A percentile compares a stretch with the other conserved stretches of the same genome.
Conservation (phyloP, 2,329 filamentous ascomycete genomes). For the Pezicula carpinea region DNA sequence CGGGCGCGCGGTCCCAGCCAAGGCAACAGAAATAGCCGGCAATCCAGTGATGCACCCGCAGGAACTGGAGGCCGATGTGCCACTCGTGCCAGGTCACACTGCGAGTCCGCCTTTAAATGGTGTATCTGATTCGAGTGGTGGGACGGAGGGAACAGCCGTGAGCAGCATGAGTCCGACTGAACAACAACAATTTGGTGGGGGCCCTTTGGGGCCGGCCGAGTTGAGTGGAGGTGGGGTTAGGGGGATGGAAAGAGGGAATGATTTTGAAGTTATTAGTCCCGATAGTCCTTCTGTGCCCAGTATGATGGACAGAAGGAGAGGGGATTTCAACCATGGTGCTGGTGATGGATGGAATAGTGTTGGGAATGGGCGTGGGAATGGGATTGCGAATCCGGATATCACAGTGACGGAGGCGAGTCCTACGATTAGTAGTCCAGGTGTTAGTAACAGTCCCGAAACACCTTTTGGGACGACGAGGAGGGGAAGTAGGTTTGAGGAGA, state of each 20-base stretch:
- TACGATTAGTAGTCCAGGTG: not conserved
- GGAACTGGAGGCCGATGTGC: slow-evolving; percentile 16
- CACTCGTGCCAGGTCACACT: slow-evolving; percentile 2
- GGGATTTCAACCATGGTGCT: slow-evolving; percentile 5
- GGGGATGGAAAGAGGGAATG: not conserved
- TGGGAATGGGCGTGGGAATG: slow-evolving; percentile 7
- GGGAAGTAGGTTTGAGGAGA: slow-evolving; percentile 17
- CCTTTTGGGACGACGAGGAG: not conserved
- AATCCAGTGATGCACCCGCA: slow-evolving; percentile 23
- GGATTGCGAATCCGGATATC: slow-evolving; percentile 11
- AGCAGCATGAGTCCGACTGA: slow-evolving; percentile 5
- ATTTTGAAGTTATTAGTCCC: slow-evolving; percentile 11
- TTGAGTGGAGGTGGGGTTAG: slow-evolving; percentile 9
- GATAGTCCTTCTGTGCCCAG: slow-evolving; percentile 24
- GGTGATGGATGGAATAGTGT: slow-evolving; percentile 8
- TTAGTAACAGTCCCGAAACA: not conserved
- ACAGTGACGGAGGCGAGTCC: slow-evolving; percentile 8
- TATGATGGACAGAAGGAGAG: slow-evolving; percentile 11
- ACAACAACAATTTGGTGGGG: slow-evolving; percentile 8
- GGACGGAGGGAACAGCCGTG: not conserved
- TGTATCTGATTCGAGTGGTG: not conserved
- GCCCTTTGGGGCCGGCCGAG: slow-evolving; percentile 5
- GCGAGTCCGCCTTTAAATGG: not conserved
- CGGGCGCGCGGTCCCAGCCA: slow-evolving; percentile 4
- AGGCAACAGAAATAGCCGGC: slow-evolving; percentile 17